Conservation (phyloP, 768 basidiomycete species). For the Pholiota conissans region DNA sequence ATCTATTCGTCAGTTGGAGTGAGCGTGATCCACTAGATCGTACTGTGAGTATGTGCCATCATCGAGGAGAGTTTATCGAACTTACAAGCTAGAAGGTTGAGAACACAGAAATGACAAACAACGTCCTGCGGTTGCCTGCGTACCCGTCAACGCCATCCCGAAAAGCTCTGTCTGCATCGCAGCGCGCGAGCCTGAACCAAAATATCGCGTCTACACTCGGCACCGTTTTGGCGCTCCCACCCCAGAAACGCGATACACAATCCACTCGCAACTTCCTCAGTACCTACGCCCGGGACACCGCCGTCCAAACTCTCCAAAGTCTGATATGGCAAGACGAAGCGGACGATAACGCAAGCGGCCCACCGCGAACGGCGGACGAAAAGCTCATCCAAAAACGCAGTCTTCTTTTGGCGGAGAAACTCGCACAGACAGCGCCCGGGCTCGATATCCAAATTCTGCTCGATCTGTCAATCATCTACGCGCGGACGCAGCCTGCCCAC, state of each 20-base stretch:
- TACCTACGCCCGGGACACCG: conserved; percentile 58
- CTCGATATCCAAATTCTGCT: conserved; percentile 57
- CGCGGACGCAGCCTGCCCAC: conserved; percentile 40
- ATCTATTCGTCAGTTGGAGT: background rate
- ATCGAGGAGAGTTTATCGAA: background rate
- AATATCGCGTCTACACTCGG: conserved; percentile 48
- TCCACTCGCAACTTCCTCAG: conserved; percentile 50
- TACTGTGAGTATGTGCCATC: background rate
- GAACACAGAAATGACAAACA: conserved; percentile 11
- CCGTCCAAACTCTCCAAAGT: conserved; percentile 49
- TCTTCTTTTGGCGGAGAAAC: conserved; percentile 56
- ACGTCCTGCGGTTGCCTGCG: conserved; percentile 31
- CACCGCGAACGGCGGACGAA: conserved; percentile 34
- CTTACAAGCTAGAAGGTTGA: background rate
- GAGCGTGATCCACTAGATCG: background rate
- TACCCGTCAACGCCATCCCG: conserved; percentile 55
- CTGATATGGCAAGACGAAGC: conserved; percentile 55
- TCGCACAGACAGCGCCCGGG: conserved; percentile 33
- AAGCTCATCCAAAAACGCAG: conserved; percentile 46
- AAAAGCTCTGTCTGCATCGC: conserved; percentile 51
- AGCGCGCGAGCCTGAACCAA: conserved; percentile 46
- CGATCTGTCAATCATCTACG: conserved; percentile 63
- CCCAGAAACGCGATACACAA: conserved; percentile 43
- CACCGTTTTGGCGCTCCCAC: conserved; percentile 47
- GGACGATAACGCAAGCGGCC: conserved; percentile 7